phyloP scores from a whole-genome alignment of 441 rosid species.

The California macrophylla region DNA sequence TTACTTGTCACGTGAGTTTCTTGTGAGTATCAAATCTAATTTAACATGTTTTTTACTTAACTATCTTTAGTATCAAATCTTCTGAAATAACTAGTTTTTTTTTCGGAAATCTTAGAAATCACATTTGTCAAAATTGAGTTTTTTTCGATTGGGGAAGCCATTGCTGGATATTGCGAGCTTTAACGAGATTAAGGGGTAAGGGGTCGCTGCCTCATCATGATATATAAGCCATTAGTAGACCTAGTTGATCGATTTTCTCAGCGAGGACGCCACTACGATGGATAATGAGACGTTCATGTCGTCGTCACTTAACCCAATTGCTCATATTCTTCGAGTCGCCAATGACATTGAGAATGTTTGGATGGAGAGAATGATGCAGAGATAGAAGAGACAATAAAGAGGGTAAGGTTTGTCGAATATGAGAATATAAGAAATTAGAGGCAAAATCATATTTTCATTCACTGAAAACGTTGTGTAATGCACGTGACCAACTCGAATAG shows the following conservation, averaged over 20 bases:
- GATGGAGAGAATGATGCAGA: no score
- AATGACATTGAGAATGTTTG: slow-evolving; percentile 61
- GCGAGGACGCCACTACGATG: slow-evolving; percentile 35
- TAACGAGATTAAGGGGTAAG: slow-evolving; percentile 45
- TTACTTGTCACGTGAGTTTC: no score
- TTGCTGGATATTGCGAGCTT: slow-evolving; percentile 53
- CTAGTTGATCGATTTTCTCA: slow-evolving; percentile 41
- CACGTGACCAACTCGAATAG: no score
- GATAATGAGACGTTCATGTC: slow-evolving; percentile 87
- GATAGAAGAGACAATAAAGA: no score
- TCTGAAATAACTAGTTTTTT: no score
- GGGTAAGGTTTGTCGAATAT: no score
- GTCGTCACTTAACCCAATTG: slow-evolving; percentile 53
- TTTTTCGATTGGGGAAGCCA: neutral
- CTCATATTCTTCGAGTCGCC: slow-evolving; percentile 80
- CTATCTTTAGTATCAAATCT: no score
- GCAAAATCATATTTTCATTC: no score
- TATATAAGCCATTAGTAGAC: slow-evolving; percentile 36
- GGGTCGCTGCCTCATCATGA: slow-evolving; percentile 32
- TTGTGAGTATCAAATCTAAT: no score
- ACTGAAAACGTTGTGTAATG: no score
- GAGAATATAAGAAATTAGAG: no score
- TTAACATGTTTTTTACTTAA: no score
- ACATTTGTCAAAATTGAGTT: neutral
- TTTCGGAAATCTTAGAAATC: neutral